Base-by-base conservation (phyloP, 2,329 filamentous ascomycete species). In the Colletotrichum brevisporum region DNA sequence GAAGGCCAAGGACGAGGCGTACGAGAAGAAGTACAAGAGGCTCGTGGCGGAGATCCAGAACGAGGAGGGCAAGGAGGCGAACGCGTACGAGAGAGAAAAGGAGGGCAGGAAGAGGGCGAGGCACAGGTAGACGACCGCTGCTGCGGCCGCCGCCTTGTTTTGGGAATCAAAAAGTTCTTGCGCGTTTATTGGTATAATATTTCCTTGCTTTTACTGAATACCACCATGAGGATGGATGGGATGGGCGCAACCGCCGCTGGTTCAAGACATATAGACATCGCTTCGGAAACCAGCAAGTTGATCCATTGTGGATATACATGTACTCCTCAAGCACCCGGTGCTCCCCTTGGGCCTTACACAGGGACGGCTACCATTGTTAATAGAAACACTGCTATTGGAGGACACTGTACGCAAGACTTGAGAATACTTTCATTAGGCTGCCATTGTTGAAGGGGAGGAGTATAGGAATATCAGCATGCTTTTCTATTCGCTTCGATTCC, bases 11-110 rank as follows among this genome's bases (percentile, higher is more conserved):
- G 96, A 98, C 84, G 90, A 89, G 67, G 94, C 93, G 73, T 98
- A 99, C 85, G 95, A 98, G 86, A 93, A 93, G 86, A 98, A 98
- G 88, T 97, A 95, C 85, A 93, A 92, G 86, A 89, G 92, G 73
- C 85, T 99, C 70, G 90, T 98, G 74, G 93, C 95, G 10, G 95
- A 98, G 87, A 98, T 99, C 75, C 95, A 99, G 83, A 94, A 92
- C 74, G 92, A 97, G 83, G 96, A 98, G 80, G 95, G 95, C 1
- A 85, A 87, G 67, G 95, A 96, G 80, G 87, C 90, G 51, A 98
- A 98, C 82, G 89, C 88, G 56, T 98, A 98, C 86, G 95, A 97
- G 82, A 88, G 92, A 75, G 94, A 97, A 86, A 96, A 91, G 86
- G 87, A 88, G 78, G 86, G 86, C 78, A 88, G 94, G 80, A 94